Evolutionary conservation across 352 stramenopile genomes (phyloP), one percentile per base, ranked within the genome.

Genomic region (Pythium inflatum): DNA sequence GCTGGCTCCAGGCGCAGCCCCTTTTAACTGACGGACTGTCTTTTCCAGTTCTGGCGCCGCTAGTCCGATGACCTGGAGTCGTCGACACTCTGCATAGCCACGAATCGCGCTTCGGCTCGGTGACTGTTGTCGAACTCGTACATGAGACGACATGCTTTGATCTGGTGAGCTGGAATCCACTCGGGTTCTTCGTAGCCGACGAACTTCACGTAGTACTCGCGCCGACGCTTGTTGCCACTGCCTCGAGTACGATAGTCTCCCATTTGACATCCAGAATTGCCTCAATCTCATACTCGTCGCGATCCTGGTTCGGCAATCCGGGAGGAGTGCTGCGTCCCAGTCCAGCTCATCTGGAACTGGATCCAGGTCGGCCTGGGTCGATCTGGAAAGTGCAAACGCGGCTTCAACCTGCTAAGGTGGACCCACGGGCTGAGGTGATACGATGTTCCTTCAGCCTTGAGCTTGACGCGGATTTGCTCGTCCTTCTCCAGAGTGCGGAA

Each of bases 341-440:
- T 75, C 70, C 8, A 53, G 2, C 0, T 70, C 55, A 14, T 75
- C 73, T 24, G 14, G 43, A 25, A 68, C 14, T 3, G 31, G 24
- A 20, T 30, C 20, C 2, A 16, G 50, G 22, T 7, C 25, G 0
- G 27, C 30, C 7, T 31, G 0, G 68, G 71, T 33, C 68, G 62
- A 14, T 59, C 51, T 13, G 56, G 51, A 25, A 36, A 57, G 20
- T 63, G 20, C 4, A 57, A 3, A 1, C 68, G 48, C 0, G 62
- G 33, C 56, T 81, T 77, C 14, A 81, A 30, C 54, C 70, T 64
- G 18, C 68, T 60, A 1, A 82, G 34, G 38, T 79, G 75, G 0
- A 76, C 69, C 20, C 58, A 62, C 1, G 72, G 68, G 48, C 69
- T 73, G 0, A 79, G 13, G 0, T 43, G 22, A 24, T 77, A 77